Conservation (phyloP, 768 basidiomycete genomes). For the Collybia nuda region DNA sequence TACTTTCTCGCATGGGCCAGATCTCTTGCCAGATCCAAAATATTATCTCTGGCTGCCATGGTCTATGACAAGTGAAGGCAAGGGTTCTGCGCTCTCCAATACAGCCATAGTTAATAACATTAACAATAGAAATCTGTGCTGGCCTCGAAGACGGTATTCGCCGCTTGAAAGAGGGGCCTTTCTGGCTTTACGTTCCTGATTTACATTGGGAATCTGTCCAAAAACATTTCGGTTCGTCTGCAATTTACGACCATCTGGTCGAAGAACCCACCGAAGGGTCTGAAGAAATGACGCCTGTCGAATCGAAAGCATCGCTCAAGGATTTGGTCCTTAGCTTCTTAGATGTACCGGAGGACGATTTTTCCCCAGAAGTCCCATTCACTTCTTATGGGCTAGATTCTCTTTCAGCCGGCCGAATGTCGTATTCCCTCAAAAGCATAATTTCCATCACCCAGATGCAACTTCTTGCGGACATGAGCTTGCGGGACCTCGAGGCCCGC, state of each 20-base stretch:
- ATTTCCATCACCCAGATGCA: slow-evolving; percentile 33
- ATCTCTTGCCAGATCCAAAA: too few relatives aligned
- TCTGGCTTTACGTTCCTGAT: slow-evolving; percentile 29
- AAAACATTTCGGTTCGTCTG: slow-evolving; percentile 7
- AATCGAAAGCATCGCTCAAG: slow-evolving; percentile 6
- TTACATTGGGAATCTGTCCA: slow-evolving; percentile 25
- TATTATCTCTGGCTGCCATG: too few relatives aligned
- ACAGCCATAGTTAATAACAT: neutral
- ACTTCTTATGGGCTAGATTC: slow-evolving; percentile 44
- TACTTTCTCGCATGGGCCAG: neutral
- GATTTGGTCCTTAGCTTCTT: slow-evolving; percentile 18
- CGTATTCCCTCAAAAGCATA: slow-evolving; percentile 27
- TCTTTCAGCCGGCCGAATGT: slow-evolving; percentile 35
- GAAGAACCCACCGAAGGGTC: neutral
- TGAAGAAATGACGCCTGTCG: slow-evolving; percentile 6
- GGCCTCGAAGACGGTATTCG: slow-evolving; percentile 31
- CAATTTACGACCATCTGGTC: slow-evolving; percentile 19
- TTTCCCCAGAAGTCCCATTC: slow-evolving; percentile 34
- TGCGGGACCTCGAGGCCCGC: slow-evolving; percentile 21
- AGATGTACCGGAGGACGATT: slow-evolving; percentile 31
- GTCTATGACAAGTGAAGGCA: too few relatives aligned
- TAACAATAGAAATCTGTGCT: slow-evolving; percentile 20
- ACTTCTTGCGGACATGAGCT: slow-evolving; percentile 29
- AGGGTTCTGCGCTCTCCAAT: too few relatives aligned
- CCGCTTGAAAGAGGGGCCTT: slow-evolving; percentile 19